Base-by-base conservation (phyloP, 192 early-diverging fungal species). In the Coemansia sp. region DNA sequence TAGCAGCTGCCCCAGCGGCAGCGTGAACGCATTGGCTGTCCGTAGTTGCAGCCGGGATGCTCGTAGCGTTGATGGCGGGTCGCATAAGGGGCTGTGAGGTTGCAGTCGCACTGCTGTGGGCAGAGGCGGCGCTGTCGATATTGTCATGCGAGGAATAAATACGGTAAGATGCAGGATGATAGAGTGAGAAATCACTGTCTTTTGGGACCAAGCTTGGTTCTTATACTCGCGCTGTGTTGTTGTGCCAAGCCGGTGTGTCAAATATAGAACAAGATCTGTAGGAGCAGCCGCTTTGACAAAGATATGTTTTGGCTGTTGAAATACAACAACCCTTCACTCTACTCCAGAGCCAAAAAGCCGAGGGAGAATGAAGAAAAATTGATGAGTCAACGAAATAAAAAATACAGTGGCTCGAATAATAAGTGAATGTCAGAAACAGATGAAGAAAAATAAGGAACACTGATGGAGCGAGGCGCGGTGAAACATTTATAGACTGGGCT, bases 21-120 rank as follows among this genome's bases (percentile, higher is more conserved):
- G 35, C 29, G 24, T 62, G 22, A 60, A 60, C 27, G 58, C 25
- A 47, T 60, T 60, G 58, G 41, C 47, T n/a, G 58, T 60, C 10
- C 58, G 58, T 0, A 35, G 32, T 35, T 35, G 32, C 6, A 14
- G 58, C 25, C 41, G 43, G 23, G 15, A 60, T 47, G 12, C 21
- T 37, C 22, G 58, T 45, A 38, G 32, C 35, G 58, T 24, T 7
- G 41, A 14, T 22, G 32, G 39, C 58, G 23, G 58, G 9, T 59
- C 58, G 7, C 22, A 19, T 43, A 14, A 24, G 12, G 41, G 41
- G 15, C 41, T 45, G 41, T 45, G 41, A 3, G 41, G 41, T 12
- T n/a, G 14, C 12, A 45, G 41, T 45, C 41, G 43, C n/a, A 60
- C 43, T 47, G 58, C 23, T 1, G 58, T 43, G 10, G 47, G 22